phyloP scores from a whole-genome alignment of 441 rosid genomes.

The Populus tomentosa region DNA sequence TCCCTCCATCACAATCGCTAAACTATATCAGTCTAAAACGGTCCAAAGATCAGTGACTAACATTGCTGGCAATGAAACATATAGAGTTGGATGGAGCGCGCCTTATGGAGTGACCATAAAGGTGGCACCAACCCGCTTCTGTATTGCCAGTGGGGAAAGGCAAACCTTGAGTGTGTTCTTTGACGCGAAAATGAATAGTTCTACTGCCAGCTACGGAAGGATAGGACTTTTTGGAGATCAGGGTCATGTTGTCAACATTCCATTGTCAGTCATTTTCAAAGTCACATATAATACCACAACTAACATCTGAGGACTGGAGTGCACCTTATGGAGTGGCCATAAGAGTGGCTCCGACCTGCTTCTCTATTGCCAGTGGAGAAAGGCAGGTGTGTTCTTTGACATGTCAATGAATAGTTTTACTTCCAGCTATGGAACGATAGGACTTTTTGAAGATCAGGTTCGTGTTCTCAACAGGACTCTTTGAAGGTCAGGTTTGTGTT shows the following conservation, averaged over 20 bases:
- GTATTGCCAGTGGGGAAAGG: constrained; percentile 49
- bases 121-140: constrained; percentile 66
- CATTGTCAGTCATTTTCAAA: constrained; percentile 57
- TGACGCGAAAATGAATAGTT: constrained; percentile 49
- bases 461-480: constrained; percentile 57
- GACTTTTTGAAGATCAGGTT: constrained; percentile 60
- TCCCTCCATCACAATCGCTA: constrained; percentile 75
- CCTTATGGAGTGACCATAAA: constrained; percentile 63
- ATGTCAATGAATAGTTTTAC: constrained; percentile 51
- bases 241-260: constrained; percentile 68
- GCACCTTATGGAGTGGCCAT: constrained; percentile 65
- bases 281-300: constrained; percentile 28
- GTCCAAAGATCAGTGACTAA: constrained; percentile 56
- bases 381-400: constrained; percentile 42
- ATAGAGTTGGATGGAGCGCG: constrained; percentile 63
- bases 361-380: constrained; percentile 53
- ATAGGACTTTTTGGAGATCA: constrained; percentile 61
- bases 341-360: constrained; percentile 59
- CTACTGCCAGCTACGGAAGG: constrained; percentile 64
- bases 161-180: constrained; percentile 49
- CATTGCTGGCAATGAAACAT: constrained; percentile 64
- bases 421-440: constrained; percentile 71
- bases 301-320: constrained; percentile 36
- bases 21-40: constrained; percentile 44
- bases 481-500: constrained; percentile 61